Base-by-base conservation (phyloP, 352 stramenopile genomes). In the Hyaloperonospora arabidopsidis region DNA sequence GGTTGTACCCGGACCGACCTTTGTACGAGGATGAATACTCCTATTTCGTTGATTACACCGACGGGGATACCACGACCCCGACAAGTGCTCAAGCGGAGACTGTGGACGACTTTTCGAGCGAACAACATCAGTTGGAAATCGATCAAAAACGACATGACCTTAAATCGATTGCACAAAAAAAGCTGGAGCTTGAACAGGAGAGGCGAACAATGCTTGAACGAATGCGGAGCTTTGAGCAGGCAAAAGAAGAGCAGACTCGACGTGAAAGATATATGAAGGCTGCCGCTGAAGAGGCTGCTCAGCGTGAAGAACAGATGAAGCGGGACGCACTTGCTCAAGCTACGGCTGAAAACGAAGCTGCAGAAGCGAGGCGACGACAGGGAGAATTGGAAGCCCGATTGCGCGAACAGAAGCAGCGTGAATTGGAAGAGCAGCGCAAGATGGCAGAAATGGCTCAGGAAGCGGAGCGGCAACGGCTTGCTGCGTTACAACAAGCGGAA, bases 1-100 rank as follows among this genome's bases (percentile, higher is more conserved):
- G 47, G 39, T 35, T 94, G 60, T 93, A 93, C 46, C 78, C 82
- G 5, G 59, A 69, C 13, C 73, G 72, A 1, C 65, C 75, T 25
- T 40, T 49, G 18, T 85, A 82, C 49, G 65, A 85, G 47, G 84
- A 94, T 45, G 56, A 72, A 19, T 93, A 87, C 49, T 90, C 84
- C 5, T 72, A 59, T 32, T 94, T 94, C 34, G 65, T 73, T 29
- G 67, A 86, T 32, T 89, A 70, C 46, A 72, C 61, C 11, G 45
- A 62, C 43, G 52, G 21, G 57, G 44, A 22, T 22, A 22, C 49
- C 0, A 25, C 36, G 8, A 22, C 45, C 19, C 12, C 43, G 45
- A 35, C 45, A 21, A 58, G 51, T 52, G 14, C 44, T 18, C 2
- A 53, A 50, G 5, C 11, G 11, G 14, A n/a, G 45, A 18, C 39